Base-by-base conservation (phyloP, 2,329 filamentous ascomycete species). In the Colletotrichum nymphaeae region DNA sequence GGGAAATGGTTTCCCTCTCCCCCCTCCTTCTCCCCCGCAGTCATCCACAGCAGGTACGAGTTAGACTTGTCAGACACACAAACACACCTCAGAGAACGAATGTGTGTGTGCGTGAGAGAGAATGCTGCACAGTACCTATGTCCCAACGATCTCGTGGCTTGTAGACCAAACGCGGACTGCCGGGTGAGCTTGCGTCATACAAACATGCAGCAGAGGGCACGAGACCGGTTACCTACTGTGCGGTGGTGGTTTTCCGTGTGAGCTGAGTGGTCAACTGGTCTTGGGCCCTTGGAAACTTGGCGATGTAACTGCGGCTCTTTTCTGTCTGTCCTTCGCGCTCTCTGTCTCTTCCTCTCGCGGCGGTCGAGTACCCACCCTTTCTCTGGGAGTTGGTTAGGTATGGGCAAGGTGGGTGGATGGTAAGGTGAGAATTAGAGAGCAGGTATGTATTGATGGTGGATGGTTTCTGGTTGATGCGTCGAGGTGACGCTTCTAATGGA, bases 101-200 rank as follows among this genome's bases (percentile, higher is more conserved):
- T 3, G 42, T 49, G 19, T 42, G 37, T 49, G 19, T 49, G 46
- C 22, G 46, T 4, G 3, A 26, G 26, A 26, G 3, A 26, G 49
- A n/a, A 53, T 2, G 12, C 12, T 53, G 5, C 49, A 53, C n/a
- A 53, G 37, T 24, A 53, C 22, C 11, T 24, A 53, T 24, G 14
- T 12, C 32, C 32, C 5, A 26, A 24, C 22, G 22, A 55, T 16
- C 9, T 55, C 4, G n/a, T 26, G 24, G 55, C 55, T 57, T 57
- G 4, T 16, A 12, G 55, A 14, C 53, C 26, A 19, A 16, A 49
- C 42, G 49, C 42, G 35, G 19, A 30, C 35, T 68, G 65, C 65
- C 24, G 65, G 24, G 65, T 60, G 35, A 64, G 69, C 28, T 30
- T 64, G 69, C 65, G 58, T 69, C 58, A 64, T 69, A 28, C 42